phyloP scores from a whole-genome alignment of 192 early-diverging fungal genomes.

The Thoreauomyces humboldtii region DNA sequence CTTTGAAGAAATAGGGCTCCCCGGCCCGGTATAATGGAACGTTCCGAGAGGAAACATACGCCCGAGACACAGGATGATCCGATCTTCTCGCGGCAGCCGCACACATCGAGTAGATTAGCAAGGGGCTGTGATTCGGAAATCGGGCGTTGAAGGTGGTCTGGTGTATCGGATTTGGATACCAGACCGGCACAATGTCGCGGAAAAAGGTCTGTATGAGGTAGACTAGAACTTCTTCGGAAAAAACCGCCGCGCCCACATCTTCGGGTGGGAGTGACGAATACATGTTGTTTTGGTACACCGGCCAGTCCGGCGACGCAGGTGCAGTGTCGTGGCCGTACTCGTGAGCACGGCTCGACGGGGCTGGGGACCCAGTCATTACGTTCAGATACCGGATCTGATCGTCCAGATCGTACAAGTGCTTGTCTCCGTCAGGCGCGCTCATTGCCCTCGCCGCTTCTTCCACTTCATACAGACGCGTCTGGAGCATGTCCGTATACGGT shows the following conservation, averaged over 20 bases:
- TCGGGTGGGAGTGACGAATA: constrained; percentile 19
- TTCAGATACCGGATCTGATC: not conserved
- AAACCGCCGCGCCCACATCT: constrained; percentile 6
- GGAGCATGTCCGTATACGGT: constrained; percentile 10
- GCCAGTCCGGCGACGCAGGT: not conserved
- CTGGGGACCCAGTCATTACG: not conserved
- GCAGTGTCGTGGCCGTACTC: too few relatives aligned
- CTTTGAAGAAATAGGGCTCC: constrained; percentile 15
- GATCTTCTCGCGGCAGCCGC: constrained; percentile 18
- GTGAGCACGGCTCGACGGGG: not conserved
- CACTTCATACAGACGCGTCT: constrained; percentile 21
- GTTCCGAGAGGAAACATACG: constrained; percentile 7
- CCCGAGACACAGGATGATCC: constrained; percentile 15
- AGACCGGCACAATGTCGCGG: constrained; percentile 4
- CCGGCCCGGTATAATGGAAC: constrained; percentile 17
- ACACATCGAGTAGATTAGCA: constrained; percentile 22
- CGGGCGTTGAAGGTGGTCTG: constrained; percentile 11
- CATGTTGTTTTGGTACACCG: not conserved
- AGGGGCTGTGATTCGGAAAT: constrained; percentile 1
- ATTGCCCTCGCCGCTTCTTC: constrained; percentile 13
- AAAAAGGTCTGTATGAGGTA: constrained; percentile 23
- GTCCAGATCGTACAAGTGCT: not conserved
- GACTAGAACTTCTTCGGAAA: not conserved
- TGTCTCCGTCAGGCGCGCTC: not conserved
- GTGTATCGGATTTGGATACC: constrained; percentile 25